phyloP scores from a whole-genome alignment of 139 green algal genomes.

The Volvox africanus region DNA sequence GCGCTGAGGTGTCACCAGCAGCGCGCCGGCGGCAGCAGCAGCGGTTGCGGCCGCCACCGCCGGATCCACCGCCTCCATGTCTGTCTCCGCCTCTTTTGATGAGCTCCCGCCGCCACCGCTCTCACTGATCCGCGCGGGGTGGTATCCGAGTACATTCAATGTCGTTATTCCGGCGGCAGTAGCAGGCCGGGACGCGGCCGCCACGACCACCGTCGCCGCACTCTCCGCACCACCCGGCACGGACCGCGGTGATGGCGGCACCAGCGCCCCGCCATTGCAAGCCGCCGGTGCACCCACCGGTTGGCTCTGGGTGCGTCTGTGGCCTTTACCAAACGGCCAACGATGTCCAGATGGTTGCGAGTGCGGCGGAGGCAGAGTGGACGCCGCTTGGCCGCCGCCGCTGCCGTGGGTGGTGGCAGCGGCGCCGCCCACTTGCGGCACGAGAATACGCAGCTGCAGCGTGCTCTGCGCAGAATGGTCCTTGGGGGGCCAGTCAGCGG shows the following conservation, averaged over 20 bases:
- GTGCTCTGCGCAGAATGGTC: no score
- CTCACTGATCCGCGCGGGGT: background rate
- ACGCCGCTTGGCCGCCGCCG: background rate
- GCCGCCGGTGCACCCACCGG: background rate
- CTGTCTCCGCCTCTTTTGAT: no score
- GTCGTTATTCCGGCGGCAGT: background rate
- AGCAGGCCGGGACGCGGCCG: no score
- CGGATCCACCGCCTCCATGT: background rate
- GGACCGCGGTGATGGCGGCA: constrained; percentile 19
- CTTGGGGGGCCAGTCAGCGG: no score
- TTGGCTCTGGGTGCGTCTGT: constrained; percentile 30
- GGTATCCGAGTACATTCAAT: background rate
- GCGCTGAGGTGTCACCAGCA: constrained; percentile 8
- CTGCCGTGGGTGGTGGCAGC: background rate
- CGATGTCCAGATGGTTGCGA: background rate
- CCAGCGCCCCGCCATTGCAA: background rate
- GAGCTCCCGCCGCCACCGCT: background rate
- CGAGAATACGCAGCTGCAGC: no score
- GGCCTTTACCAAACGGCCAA: constrained; percentile 34
- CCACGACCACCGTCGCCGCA: background rate
- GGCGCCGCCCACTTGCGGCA: background rate
- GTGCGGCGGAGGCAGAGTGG: background rate
- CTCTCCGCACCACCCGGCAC: background rate
- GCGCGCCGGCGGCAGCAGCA: background rate
- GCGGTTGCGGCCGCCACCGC: background rate